phyloP scores from a whole-genome alignment of 2,329 filamentous ascomycete genomes.

The Cytospora mali region DNA sequence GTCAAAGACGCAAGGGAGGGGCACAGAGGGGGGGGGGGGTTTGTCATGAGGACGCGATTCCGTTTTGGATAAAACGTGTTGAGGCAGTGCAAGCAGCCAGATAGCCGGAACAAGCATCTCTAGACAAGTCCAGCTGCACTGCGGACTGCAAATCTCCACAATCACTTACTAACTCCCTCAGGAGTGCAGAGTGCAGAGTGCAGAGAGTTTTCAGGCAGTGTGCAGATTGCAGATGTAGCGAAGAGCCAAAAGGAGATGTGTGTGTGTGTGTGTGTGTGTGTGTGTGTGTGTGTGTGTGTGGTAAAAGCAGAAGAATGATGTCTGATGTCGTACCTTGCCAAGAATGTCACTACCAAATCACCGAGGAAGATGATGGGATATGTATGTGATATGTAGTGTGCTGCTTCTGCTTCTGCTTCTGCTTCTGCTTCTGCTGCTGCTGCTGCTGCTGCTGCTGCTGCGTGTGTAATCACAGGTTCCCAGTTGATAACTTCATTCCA shows the following conservation, averaged over 20 bases:
- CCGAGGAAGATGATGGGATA: neutral
- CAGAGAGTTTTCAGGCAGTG: neutral
- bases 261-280: too few relatives aligned
- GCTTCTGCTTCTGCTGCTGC: too few relatives aligned
- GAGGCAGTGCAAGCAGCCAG: neutral
- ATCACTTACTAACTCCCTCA: neutral
- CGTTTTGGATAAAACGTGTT: neutral
- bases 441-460: neutral
- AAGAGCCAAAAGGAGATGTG: too few relatives aligned
- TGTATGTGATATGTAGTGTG: neutral
- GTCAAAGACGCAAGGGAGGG: neutral
- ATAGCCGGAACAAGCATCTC: neutral
- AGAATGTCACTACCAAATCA: constrained; percentile 1
- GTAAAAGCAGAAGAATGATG: neutral
- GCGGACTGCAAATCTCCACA: neutral
- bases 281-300: too few relatives aligned
- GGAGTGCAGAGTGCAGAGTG: neutral
- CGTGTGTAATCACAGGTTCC: neutral
- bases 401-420: too few relatives aligned
- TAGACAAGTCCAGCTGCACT: neutral
- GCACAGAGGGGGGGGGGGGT: too few relatives aligned
- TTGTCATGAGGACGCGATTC: neutral
- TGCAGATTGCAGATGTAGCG: too few relatives aligned
- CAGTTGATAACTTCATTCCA: neutral
- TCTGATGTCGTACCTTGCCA: neutral